These are phyloP conservation scores for Aureobasidium subglaciale DNA, from an alignment of 2,329 filamentous ascomycete genomes.

Conservation along the genomic window DNA sequence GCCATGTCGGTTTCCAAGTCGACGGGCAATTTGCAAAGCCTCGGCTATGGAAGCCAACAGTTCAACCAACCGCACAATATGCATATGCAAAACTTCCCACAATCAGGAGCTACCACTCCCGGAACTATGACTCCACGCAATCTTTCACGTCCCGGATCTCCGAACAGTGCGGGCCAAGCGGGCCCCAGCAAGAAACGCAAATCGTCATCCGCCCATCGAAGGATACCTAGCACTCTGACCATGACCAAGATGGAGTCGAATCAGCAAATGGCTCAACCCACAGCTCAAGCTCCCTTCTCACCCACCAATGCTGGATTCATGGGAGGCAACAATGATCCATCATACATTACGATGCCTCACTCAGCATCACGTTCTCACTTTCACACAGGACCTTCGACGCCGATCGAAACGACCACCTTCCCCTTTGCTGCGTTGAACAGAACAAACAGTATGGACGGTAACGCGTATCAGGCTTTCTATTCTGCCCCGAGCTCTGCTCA, in stretches of 20 bases:
- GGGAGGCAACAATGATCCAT: constrained; percentile 9
- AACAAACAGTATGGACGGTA: constrained; percentile 47
- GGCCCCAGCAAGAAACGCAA: constrained; percentile 79
- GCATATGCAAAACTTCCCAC: constrained; percentile 27
- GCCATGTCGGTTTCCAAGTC: constrained; percentile 54
- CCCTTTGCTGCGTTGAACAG: constrained; percentile 18
- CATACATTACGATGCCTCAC: constrained; percentile 18
- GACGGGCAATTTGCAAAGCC: constrained; percentile 54
- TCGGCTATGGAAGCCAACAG: constrained; percentile 33
- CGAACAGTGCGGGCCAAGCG: constrained; percentile 44
- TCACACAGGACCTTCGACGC: constrained; percentile 57
- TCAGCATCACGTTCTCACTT: constrained; percentile 34
- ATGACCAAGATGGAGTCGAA: constrained; percentile 74
- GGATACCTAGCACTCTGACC: constrained; percentile 64
- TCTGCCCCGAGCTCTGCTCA: constrained; percentile 67
- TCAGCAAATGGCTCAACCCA: constrained; percentile 23
- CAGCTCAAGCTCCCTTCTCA: constrained; percentile 33
- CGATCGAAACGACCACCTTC: constrained; percentile 56
- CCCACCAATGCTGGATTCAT: constrained; percentile 32
- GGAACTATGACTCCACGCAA: constrained; percentile 51
- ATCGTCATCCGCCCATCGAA: constrained; percentile 37
- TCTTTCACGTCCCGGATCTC: constrained; percentile 68
- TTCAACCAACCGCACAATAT: constrained; percentile 30
- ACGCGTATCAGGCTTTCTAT: constrained; percentile 52
- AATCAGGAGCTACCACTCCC: constrained; percentile 32